Evolutionary conservation across 1,284 basidiomycete genomes (phyloP).

Genomic region (Amylostereum areolatum): DNA sequence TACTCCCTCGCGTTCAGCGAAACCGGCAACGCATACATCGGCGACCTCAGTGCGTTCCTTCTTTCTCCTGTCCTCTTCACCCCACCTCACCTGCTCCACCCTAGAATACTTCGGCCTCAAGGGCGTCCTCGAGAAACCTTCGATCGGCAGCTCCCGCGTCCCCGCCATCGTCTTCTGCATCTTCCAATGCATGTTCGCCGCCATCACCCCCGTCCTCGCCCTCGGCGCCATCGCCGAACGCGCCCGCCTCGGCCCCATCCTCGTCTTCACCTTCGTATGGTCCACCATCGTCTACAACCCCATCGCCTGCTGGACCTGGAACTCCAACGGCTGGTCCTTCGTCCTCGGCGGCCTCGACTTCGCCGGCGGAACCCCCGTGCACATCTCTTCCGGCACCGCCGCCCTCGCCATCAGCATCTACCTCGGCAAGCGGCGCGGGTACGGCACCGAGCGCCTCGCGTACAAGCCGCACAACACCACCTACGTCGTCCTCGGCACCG

Average conservation of each 20-base stretch:
- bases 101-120: slow-evolving; percentile 79
- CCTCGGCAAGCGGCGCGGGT: slow-evolving; percentile 87
- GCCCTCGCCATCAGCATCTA: slow-evolving; percentile 90
- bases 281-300: slow-evolving; percentile 91
- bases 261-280: slow-evolving; percentile 88
- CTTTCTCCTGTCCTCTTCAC: neutral
- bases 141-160: slow-evolving; percentile 65
- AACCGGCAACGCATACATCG: slow-evolving; percentile 38
- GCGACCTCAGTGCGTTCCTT: slow-evolving; percentile 25
- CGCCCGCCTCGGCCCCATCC: slow-evolving; percentile 78
- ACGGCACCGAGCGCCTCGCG: slow-evolving; percentile 86
- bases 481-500: slow-evolving; percentile 89
- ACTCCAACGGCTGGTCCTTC: slow-evolving; percentile 81
- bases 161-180: slow-evolving; percentile 85
- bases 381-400: slow-evolving; percentile 89
- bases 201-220: slow-evolving; percentile 80
- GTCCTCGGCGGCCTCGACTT: slow-evolving; percentile 82
- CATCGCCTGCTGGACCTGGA: slow-evolving; percentile 96
- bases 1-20: slow-evolving; percentile 44
- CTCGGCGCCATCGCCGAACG: slow-evolving; percentile 93
- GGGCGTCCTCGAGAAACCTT: slow-evolving; percentile 73
- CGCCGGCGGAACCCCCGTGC: slow-evolving; percentile 95
- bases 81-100: neutral
- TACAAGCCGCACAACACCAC: slow-evolving; percentile 87
- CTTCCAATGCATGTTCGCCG: slow-evolving; percentile 89